A percentile compares a stretch with the other conserved stretches of the same genome.
phyloP scores from a whole-genome alignment of 805 yeast genomes.

The Starmerella floris region DNA sequence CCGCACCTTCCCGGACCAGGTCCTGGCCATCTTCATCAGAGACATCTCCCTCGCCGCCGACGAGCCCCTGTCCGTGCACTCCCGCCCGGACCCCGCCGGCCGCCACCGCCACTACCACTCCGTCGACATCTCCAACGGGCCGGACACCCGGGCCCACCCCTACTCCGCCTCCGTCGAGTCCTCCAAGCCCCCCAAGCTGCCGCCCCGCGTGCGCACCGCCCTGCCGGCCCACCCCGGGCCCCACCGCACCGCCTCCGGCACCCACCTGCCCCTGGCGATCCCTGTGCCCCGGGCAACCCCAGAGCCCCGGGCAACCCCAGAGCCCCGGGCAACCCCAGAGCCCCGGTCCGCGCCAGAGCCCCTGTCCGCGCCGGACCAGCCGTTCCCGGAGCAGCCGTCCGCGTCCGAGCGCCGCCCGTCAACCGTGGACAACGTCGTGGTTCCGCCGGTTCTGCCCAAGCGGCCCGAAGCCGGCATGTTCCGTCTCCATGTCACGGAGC shows the following conservation, averaged over 20 bases:
- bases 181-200: constrained; percentile 1
- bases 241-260: constrained; percentile 17
- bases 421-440: too few relatives aligned
- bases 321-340: too few relatives aligned
- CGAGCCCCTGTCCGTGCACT: constrained; percentile 10
- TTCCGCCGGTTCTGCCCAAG: too few relatives aligned
- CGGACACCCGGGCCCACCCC: background rate
- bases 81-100: background rate
- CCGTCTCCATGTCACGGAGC: too few relatives aligned
- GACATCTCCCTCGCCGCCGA: constrained; percentile 39
- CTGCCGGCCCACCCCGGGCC: constrained; percentile 27
- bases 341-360: too few relatives aligned
- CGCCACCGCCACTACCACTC: constrained; percentile 7
- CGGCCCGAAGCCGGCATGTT: too few relatives aligned
- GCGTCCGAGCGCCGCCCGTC: too few relatives aligned
- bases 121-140: constrained; percentile 3
- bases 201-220: constrained; percentile 18
- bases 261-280: too few relatives aligned
- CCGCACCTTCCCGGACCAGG: constrained; percentile 42
- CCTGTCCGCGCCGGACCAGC: too few relatives aligned
- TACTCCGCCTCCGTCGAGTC: background rate
- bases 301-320: too few relatives aligned
- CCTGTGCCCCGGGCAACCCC: too few relatives aligned
- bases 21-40: constrained; percentile 66
- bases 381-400: too few relatives aligned